Evolutionary conservation across 208 protist genomes (phyloP).

Genomic region (Acanthamoeba castellanii): DNA sequence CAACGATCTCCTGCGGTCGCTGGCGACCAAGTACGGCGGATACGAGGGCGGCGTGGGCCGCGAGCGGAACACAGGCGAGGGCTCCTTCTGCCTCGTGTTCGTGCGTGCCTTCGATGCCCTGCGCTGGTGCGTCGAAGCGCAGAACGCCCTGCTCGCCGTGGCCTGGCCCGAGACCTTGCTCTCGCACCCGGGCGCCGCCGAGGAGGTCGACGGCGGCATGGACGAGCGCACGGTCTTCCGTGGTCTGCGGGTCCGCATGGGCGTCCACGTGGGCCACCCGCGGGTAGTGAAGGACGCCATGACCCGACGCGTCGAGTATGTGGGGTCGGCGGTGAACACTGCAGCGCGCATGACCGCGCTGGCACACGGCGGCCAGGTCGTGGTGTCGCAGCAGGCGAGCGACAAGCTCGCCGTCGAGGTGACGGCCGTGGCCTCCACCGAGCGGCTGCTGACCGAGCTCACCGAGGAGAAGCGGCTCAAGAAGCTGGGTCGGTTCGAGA

Average conservation of each 20-base stretch:
- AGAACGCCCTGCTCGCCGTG: conserved; percentile 19
- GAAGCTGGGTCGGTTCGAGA: conserved; percentile 2
- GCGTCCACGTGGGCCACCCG: conserved; percentile 80
- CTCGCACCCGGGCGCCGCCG: background rate
- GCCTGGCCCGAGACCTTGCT: conserved; percentile 42
- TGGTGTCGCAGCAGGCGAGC: background rate
- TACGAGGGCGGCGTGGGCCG: background rate
- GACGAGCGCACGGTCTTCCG: conserved; percentile 35
- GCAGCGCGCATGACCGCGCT: conserved; percentile 47
- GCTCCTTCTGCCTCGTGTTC: conserved; percentile 20
- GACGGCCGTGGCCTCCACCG: background rate
- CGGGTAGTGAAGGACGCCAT: background rate
- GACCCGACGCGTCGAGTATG: conserved; percentile 62
- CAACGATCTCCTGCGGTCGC: conserved; percentile 33
- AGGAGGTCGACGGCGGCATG: conserved; percentile 24
- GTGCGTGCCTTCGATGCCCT: background rate
- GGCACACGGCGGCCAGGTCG: conserved; percentile 59
- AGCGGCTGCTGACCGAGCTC: background rate
- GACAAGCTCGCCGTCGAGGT: background rate
- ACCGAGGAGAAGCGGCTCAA: background rate
- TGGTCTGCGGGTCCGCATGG: conserved; percentile 87
- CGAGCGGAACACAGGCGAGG: background rate
- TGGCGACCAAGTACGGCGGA: background rate
- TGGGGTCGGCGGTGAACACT: conserved; percentile 5
- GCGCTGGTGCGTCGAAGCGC: conserved; percentile 38